phyloP scores from a whole-genome alignment of 1,139 yeast genomes.

The Maudiozyma humilis region DNA sequence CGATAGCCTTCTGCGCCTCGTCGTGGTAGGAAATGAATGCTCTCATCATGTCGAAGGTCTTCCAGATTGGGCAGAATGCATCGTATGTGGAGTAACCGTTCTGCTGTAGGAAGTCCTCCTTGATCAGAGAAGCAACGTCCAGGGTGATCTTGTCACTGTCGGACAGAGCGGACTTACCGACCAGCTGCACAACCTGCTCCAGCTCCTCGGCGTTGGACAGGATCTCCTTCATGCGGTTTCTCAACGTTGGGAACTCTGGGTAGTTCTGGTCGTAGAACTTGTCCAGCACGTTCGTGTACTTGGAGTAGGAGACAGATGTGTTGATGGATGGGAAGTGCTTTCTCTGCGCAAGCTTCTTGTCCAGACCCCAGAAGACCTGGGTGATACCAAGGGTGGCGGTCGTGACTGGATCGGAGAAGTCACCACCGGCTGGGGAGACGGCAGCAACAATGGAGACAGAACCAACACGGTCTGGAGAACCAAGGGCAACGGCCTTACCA shows the following conservation, averaged over 20 bases:
- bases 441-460: constrained; percentile 99
- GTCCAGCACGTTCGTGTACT: constrained; percentile 80
- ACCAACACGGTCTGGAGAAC: constrained; percentile 93
- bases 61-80: constrained; percentile 99
- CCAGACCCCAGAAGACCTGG: constrained; percentile 99
- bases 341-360: constrained; percentile 97
- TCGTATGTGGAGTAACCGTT: constrained; percentile 97
- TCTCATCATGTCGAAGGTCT: constrained; percentile 96
- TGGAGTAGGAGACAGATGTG: constrained; percentile 91
- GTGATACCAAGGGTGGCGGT: constrained; percentile 97
- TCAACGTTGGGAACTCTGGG: constrained; percentile 84
- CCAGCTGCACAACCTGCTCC: constrained; percentile 97
- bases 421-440: constrained; percentile 99
- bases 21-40: constrained; percentile 84
- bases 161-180: constrained; percentile 94
- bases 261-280: constrained; percentile 78
- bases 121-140: constrained; percentile 83
- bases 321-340: constrained; percentile 99
- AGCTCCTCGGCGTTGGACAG: constrained; percentile 94
- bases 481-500: constrained; percentile 90
- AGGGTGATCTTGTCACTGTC: constrained; percentile 94
- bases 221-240: constrained; percentile 89
- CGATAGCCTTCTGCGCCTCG: constrained; percentile 94
- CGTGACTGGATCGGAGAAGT: constrained; percentile 98
- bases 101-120: constrained; percentile 97